Base-by-base conservation (phyloP, 1,284 basidiomycete species). In the Porogramme epimiltina region DNA sequence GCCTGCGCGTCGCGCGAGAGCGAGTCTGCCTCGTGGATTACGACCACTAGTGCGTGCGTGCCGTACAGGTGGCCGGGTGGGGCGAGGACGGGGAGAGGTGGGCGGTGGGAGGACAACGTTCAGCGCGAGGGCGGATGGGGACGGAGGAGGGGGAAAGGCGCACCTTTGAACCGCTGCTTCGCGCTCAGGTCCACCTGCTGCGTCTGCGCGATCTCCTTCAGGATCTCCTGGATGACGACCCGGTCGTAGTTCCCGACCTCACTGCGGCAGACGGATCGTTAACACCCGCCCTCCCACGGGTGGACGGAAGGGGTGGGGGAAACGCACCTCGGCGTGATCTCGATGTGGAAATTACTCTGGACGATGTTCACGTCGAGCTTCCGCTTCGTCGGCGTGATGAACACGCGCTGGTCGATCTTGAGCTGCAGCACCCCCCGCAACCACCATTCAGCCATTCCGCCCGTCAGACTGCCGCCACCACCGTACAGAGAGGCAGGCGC, bases 151-250 rank as follows among this genome's bases (percentile, higher is more conserved):
- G 37, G 19, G 3, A 18, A 22, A 20, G 25, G 31, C 74, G 41
- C 41, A 93, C 95, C 94, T 78, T 99, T 99, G 76, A 99, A 99
- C 51, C 91, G 80, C 64, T 98, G 95, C 67, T 91, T 95, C 0
- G 97, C 96, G 66, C 85, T 94, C 58, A 97, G 72, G 71, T 99
- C 96, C 6, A 99, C 93, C 67, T 98, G 96, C 67, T 99, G 96
- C 3, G 96, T 99, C 72, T 98, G 95, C 2, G 97, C 97, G 63
- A 99, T 98, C 72, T 99, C 96, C 71, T 99, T 99, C 55, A 99
- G 73, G 47, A 99, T 85, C 62, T 99, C 96, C 67, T 99, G 97
- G 46, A 99, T 95, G 42, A 99, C 93, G 0, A 96, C 83, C 54
- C 97, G 79, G 69, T 99, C 96, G 66, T 93, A 98, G 67, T 89